A percentile compares a stretch with the other conserved stretches of the same genome.
phyloP scores from a whole-genome alignment of 331 rosid genomes.

The Acacia concinna region DNA sequence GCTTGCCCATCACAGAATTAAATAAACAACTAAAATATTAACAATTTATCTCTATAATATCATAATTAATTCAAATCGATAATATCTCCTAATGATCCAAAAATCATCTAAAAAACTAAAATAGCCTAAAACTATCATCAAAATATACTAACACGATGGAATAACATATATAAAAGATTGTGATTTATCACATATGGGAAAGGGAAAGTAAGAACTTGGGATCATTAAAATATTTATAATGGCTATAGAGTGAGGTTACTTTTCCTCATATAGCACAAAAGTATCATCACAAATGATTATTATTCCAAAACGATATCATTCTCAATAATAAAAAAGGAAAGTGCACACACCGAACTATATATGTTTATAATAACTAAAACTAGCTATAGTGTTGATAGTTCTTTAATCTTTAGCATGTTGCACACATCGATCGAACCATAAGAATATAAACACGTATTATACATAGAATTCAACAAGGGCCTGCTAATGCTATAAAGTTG shows the following conservation, averaged over 20 bases:
- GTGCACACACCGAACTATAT: background rate
- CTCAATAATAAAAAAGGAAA: background rate
- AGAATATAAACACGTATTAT: slow-evolving; percentile 5
- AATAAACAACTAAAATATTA: too few species aligned
- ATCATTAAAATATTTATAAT: background rate
- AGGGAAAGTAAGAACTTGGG: too few species aligned
- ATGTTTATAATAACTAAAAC: background rate
- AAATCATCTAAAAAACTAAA: too few species aligned
- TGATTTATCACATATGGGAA: too few species aligned
- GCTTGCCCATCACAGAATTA: too few species aligned
- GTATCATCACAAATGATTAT: background rate
- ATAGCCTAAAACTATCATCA: too few species aligned
- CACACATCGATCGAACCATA: background rate
- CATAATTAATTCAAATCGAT: too few species aligned
- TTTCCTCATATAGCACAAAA: background rate
- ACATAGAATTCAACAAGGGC: slow-evolving; percentile 25
- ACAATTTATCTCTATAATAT: too few species aligned
- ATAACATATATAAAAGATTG: too few species aligned
- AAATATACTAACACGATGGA: too few species aligned
- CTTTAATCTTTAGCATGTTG: background rate
- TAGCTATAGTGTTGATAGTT: background rate
- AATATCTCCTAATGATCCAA: too few species aligned
- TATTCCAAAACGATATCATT: background rate
- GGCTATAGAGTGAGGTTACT: background rate
- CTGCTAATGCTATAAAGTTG: slow-evolving; percentile 4